phyloP scores from a whole-genome alignment of 2,329 filamentous ascomycete genomes.

The Gaeumannomyces tritici region DNA sequence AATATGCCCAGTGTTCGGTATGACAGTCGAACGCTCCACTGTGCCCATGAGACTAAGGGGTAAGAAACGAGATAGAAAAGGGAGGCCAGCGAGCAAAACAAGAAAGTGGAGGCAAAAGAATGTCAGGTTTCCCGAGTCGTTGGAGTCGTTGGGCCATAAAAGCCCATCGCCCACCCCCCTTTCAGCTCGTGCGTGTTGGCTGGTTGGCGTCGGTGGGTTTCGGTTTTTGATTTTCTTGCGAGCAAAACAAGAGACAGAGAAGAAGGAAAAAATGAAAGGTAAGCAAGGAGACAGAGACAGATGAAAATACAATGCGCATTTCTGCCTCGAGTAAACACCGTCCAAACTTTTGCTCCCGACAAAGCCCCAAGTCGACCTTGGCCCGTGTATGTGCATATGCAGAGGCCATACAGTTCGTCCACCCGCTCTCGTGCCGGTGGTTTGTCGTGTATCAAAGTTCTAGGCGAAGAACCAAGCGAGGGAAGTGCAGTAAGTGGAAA shows the following conservation, averaged over 20 bases:
- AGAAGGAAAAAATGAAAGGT: conserved; percentile 16
- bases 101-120: not conserved
- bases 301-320: not conserved
- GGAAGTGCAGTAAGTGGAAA: conserved; percentile 9
- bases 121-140: not conserved
- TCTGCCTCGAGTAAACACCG: not conserved
- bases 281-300: conserved; percentile 7
- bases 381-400: not conserved
- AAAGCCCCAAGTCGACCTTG: not conserved
- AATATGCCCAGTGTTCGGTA: not conserved
- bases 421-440: not conserved
- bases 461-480: not conserved
- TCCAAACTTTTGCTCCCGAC: not conserved
- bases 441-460: not conserved
- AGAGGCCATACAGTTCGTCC: not conserved
- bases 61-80: too few species aligned
- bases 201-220: not conserved
- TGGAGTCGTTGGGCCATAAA: not conserved
- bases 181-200: not conserved
- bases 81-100: not conserved
- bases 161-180: not conserved
- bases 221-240: not conserved
- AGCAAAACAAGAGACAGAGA: conserved; percentile 7
- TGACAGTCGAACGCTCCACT: not conserved
- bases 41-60: not conserved